Evolutionary conservation across 2,329 filamentous ascomycete species (phyloP).

Genomic region (Ophiostoma piceae): DNA sequence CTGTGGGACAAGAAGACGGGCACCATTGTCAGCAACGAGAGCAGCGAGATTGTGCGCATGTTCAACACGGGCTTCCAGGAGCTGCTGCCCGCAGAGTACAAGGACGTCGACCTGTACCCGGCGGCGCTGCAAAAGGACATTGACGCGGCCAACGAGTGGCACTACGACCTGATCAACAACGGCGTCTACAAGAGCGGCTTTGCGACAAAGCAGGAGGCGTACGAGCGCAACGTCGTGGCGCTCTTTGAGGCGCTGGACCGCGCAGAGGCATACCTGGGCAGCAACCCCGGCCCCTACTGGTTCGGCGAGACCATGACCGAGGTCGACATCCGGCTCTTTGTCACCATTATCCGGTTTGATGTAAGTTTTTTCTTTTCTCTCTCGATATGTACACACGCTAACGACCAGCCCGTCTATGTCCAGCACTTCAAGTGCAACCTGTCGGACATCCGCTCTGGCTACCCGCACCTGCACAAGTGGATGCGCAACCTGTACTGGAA

Average conservation of each 20-base stretch:
- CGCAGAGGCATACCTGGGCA: conserved; percentile 63
- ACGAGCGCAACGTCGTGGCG: conserved; percentile 63
- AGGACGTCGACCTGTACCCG: conserved; percentile 63
- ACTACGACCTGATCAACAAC: conserved; percentile 68
- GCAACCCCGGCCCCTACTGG: conserved; percentile 57
- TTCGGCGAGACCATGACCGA: conserved; percentile 74
- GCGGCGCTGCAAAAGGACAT: conserved; percentile 59
- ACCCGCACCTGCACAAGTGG: conserved; percentile 76
- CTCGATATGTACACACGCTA: background rate
- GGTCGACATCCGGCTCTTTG: conserved; percentile 70
- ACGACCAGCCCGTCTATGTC: conserved; percentile 61
- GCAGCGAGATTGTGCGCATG: conserved; percentile 89
- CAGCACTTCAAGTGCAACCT: conserved; percentile 88
- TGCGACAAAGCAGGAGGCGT: conserved; percentile 75
- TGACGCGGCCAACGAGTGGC: conserved; percentile 74
- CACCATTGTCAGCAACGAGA: conserved; percentile 86
- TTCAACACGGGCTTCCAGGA: conserved; percentile 76
- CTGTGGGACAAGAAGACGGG: conserved; percentile 73
- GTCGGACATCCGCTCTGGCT: conserved; percentile 76
- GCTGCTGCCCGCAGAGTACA: conserved; percentile 55
- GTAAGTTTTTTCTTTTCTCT: conserved; percentile 31
- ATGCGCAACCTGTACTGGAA: conserved; percentile 82
- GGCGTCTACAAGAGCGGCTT: conserved; percentile 75
- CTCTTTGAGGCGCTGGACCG: conserved; percentile 75
- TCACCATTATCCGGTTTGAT: conserved; percentile 70